Evolutionary conservation across 768 basidiomycete species (phyloP), one percentile per base, ranked within the genome.

Genomic region (Russula vinacea): DNA sequence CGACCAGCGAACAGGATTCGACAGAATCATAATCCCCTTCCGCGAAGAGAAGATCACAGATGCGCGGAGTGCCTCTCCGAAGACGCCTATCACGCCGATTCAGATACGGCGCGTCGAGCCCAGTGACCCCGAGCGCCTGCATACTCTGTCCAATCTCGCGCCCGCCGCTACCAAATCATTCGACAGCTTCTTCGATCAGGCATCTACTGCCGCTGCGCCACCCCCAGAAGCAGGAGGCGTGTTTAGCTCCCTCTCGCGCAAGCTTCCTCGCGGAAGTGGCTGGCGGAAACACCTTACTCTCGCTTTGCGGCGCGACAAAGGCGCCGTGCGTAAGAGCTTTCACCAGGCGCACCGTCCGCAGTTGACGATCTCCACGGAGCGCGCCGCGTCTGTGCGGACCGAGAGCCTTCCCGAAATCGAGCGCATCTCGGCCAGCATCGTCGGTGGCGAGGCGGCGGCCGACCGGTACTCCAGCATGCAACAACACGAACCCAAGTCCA

Each of bases 311-410:
- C 70, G 70, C 19, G 51, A 69, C n/a, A 63, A 58, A 52, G 49
- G 11, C 56, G 70, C 53, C 57, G 57, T 33, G 54, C 69, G 61
- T 60, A 69, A 60, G 60, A 62, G 53, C 56, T 62, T 58, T 57
- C 56, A 26, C 55, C 55, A 56, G 19, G 62, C 59, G 52, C 66
- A 55, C 56, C 60, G 64, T 47, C 64, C 68, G 44, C 63, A 74
- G 60, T 71, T 84, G 68, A 75, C 76, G 13, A 78, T 86, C 62
- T 78, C 78, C 3, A 74, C 80, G n/a, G 75, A 78, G 35, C 74
- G 70, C 60, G 75, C 80, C 19, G 72, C 77, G n/a, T 69, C 66
- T 5, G 62, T 72, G 5, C 73, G 69, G 22, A 64, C 60, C 13
- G 51, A 63, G 2, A 68, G 58, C 22, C 67, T 77, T 0, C 76